phyloP scores from a whole-genome alignment of 75 land plant species.

The Pinus taeda region DNA sequence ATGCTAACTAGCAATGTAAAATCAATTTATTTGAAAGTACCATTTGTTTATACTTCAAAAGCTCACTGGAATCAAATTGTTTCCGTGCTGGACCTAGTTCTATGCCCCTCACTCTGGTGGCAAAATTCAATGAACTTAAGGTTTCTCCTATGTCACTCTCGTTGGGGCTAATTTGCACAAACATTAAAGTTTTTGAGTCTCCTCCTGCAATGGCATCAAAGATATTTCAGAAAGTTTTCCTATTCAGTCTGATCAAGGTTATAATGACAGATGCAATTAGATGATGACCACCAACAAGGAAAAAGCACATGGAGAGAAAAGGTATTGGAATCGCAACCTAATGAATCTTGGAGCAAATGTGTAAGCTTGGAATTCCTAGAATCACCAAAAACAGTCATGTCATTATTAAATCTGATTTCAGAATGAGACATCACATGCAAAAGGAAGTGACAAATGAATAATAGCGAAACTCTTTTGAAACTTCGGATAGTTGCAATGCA shows the following conservation, averaged over 20 bases:
- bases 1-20: not conserved
- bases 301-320: not conserved
- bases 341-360: conserved; percentile 89
- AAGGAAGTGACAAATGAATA: not conserved
- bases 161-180: conserved; percentile 93
- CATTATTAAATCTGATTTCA: not conserved
- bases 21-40: conserved; percentile 25
- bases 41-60: conserved; percentile 80
- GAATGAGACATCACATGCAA: not conserved
- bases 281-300: not conserved
- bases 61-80: conserved; percentile 77
- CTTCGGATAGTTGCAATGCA: not conserved
- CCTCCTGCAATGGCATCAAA: conserved; percentile 60
- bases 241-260: not conserved
- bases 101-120: conserved; percentile 86
- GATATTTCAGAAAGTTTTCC: not conserved
- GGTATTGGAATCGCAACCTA: conserved; percentile 45
- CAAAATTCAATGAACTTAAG: conserved; percentile 86
- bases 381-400: conserved; percentile 4
- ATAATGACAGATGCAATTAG: not conserved
- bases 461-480: not conserved
- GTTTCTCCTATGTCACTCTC: conserved; percentile 83
- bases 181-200: conserved; percentile 93
- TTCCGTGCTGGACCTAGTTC: conserved; percentile 88
- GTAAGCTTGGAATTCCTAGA: conserved; percentile 94